phyloP scores from a whole-genome alignment of 768 basidiomycete genomes.

The Mycena alexandri region DNA sequence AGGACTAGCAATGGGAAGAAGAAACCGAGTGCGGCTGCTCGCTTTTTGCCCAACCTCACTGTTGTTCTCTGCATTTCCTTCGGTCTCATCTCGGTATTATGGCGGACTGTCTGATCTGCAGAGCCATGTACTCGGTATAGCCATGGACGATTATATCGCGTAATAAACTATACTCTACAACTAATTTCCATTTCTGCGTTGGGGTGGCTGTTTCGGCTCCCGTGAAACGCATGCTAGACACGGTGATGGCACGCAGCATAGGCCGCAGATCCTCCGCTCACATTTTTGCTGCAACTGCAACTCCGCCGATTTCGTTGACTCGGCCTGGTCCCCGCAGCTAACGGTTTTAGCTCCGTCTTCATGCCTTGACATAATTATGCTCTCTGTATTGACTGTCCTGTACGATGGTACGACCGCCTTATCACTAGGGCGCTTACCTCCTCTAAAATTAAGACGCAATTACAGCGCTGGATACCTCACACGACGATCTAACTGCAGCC shows the following conservation, averaged over 20 bases:
- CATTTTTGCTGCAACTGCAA: not conserved
- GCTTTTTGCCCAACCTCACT: conserved; percentile 20
- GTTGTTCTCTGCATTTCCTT: conserved; percentile 16
- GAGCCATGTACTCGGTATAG: not conserved
- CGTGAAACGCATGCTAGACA: too few relatives aligned
- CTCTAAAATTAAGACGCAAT: conserved; percentile 29
- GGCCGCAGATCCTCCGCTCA: not conserved
- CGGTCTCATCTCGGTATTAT: conserved; percentile 21
- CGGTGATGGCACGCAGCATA: too few relatives aligned
- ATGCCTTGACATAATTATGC: not conserved
- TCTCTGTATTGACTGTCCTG: conserved; percentile 4
- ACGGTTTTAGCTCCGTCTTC: not conserved
- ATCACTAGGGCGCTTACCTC: conserved; percentile 19
- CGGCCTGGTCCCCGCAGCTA: not conserved
- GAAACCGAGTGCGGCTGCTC: conserved; percentile 18
- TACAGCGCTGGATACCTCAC: conserved; percentile 20
- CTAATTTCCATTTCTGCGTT: not conserved
- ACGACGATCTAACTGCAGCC: conserved; percentile 6
- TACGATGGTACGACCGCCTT: conserved; percentile 19
- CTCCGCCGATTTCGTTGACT: not conserved
- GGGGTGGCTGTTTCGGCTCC: too few relatives aligned
- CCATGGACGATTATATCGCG: conserved; percentile 22
- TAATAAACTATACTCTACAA: conserved; percentile 4
- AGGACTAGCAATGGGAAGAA: conserved; percentile 29
- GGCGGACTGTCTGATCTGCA: conserved; percentile 10